A percentile compares a stretch with the other conserved stretches of the same genome.
These are phyloP conservation scores for Leucocoprinus birnbaumii DNA, from an alignment of 768 basidiomycete genomes.

Conservation along the genomic window DNA sequence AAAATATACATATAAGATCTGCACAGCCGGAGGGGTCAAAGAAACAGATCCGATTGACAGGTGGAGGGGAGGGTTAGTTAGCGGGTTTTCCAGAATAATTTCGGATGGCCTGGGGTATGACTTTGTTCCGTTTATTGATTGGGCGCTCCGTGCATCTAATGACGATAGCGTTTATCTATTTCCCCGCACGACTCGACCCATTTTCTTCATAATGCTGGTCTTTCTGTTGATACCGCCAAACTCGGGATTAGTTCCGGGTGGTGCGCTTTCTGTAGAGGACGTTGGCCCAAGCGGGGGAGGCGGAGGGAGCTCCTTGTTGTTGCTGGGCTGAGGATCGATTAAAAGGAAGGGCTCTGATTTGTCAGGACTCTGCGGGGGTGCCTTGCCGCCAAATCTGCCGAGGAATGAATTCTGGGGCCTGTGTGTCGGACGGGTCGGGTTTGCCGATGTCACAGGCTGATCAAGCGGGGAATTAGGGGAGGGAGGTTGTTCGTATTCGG, in stretches of 20 bases:
- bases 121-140: background rate
- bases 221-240: slow-evolving; percentile 54
- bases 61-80: background rate
- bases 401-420: slow-evolving; percentile 73
- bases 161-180: slow-evolving; percentile 27
- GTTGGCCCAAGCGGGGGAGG: slow-evolving; percentile 35
- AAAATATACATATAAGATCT: slow-evolving; percentile 8
- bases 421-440: slow-evolving; percentile 57
- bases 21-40: background rate
- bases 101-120: background rate
- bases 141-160: background rate
- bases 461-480: slow-evolving; percentile 44
- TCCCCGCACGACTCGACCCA: slow-evolving; percentile 69
- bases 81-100: background rate
- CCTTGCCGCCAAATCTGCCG: slow-evolving; percentile 57
- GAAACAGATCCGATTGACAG: background rate
- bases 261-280: slow-evolving; percentile 50
- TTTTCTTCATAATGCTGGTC: slow-evolving; percentile 78
- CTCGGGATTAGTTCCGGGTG: slow-evolving; percentile 28
- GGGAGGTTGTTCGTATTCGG: slow-evolving; percentile 40
- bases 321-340: slow-evolving; percentile 46
- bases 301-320: slow-evolving; percentile 51
- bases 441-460: slow-evolving; percentile 22
- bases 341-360: slow-evolving; percentile 62
- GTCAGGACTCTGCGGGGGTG: slow-evolving; percentile 26